Evolutionary conservation across 139 green algal species (phyloP), one percentile per base, ranked within the genome.

Genomic region (Axilococcus clingmanii): DNA sequence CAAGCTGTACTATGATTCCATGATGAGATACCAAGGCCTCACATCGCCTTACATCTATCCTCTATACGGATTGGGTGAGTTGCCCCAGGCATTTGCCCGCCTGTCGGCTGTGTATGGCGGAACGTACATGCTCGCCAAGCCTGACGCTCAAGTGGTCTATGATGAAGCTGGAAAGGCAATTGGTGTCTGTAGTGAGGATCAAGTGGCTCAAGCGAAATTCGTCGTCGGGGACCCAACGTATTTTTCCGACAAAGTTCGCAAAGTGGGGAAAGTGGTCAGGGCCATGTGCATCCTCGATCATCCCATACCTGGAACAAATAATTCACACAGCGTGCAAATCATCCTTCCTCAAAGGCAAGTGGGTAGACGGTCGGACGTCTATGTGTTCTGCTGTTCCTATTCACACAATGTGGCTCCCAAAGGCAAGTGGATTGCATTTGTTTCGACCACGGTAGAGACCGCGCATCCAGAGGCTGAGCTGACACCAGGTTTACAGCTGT

Each of bases 281-380:
- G 83, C 85, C 31, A 88, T 96, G 43, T 94, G 84, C 69, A 79
- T 99, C 51, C 55, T 90, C 40, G 83, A 54, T 66, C 92, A 99
- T 69, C 92, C 92, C 40, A 93, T 99, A 67, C 90, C 91, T 53
- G 85, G 86, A 76, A 97, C 91, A 15, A 69, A 82, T 59, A 85
- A 97, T 71, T 65, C 76, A 23, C 65, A 85, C 57, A 31, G 49
- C 17, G 64, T 71, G n/a, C 80, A 87, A 55, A 97, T 99, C 75
- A 98, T 99, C 69, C 74, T 99, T 22, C 92, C 92, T 14, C 91
- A 97, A 75, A 91, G 90, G 72, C 92, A 99, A 77, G 74, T 90
- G 27, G 74, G 77, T 38, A 68, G 90, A 29, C 66, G 68, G 16
- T 83, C 69, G n/a, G 92, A 97, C 79, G 94, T 97, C 31, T 99